Conservation (phyloP, 306 rosid genomes). For the Vachellia collinsii region DNA sequence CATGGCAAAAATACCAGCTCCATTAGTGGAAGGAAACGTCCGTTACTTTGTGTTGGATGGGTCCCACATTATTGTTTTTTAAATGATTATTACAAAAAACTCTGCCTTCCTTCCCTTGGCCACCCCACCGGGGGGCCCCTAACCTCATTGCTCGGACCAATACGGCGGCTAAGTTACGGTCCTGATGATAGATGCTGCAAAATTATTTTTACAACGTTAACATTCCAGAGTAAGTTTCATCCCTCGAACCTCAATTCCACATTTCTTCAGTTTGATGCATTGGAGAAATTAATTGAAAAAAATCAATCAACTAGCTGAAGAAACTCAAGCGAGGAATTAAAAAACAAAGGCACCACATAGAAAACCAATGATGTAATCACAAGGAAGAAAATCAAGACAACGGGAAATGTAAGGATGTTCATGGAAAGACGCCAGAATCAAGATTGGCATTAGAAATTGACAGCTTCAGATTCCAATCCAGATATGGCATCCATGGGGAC, state of each 20-base stretch:
- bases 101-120: no score
- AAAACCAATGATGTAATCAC: neutral
- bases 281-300: neutral
- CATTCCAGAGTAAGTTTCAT: neutral
- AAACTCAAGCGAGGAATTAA: neutral
- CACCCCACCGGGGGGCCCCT: no score
- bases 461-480: constrained; percentile 68
- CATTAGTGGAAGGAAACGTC: no score
- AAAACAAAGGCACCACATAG: neutral
- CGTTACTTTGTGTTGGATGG: no score
- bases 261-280: neutral
- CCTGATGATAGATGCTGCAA: no score
- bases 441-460: constrained; percentile 53
- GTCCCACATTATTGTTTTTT: no score
- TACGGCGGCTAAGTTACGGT: no score
- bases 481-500: constrained; percentile 81
- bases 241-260: constrained; percentile 22
- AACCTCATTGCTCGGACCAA: no score
- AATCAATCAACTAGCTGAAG: neutral
- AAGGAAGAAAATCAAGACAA: constrained; percentile 5
- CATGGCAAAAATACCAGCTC: no score
- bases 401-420: neutral
- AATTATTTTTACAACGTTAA: neutral
- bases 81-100: no score
- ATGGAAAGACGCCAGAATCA: constrained; percentile 15